Conservation (phyloP, 257 asterid genomes). For the Parsonsia alboflavescens region DNA sequence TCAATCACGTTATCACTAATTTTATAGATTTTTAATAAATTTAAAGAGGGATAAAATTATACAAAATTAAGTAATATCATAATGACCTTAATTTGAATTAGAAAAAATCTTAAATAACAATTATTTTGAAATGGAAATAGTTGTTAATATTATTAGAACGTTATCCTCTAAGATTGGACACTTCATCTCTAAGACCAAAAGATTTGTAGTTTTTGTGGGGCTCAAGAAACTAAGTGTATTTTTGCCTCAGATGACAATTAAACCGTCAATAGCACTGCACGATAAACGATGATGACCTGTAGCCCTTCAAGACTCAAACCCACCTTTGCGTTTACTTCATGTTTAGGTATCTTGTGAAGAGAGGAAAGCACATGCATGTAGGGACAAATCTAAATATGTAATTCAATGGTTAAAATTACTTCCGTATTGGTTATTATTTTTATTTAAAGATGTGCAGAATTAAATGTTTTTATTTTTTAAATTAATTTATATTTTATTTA, state of each 20-base stretch:
- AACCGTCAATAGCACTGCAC: background rate
- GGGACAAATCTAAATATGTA: background rate
- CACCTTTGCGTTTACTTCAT: background rate
- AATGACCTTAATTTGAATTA: too few species aligned
- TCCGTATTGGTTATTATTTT: too few species aligned
- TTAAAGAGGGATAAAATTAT: too few species aligned
- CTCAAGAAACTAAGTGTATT: background rate
- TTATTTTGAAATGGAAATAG: too few species aligned
- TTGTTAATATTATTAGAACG: background rate
- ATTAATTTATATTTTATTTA: too few species aligned
- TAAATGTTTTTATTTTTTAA: too few species aligned
- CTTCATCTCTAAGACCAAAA: background rate
- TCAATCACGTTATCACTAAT: too few species aligned
- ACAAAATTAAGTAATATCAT: too few species aligned
- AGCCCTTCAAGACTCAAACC: background rate
- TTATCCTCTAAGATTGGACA: background rate
- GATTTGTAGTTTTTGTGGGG: background rate
- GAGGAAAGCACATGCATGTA: conserved; percentile 16
- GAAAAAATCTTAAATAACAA: too few species aligned
- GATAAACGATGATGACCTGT: background rate
- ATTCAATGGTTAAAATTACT: too few species aligned
- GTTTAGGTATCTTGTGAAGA: conserved; percentile 13
- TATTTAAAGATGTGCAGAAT: too few species aligned
- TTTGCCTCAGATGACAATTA: background rate
- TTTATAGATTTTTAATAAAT: too few species aligned